phyloP scores from a whole-genome alignment of 495 filamentous ascomycete species.

The Penicillium turbatum region DNA sequence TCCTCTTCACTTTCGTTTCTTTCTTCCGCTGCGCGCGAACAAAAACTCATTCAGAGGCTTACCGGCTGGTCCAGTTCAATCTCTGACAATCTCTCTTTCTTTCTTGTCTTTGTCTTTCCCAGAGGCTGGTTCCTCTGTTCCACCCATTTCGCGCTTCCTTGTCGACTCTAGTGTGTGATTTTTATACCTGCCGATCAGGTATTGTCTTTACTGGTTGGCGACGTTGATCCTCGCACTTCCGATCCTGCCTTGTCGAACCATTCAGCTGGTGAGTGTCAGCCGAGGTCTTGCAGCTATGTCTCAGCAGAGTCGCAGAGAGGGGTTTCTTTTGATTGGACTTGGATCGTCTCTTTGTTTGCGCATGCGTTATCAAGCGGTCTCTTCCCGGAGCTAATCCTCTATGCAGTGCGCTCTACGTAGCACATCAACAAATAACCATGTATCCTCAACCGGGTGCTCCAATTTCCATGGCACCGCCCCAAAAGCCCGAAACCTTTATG shows the following conservation, averaged over 20 bases:
- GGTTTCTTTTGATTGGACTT: conserved; percentile 6
- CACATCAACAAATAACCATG: conserved; percentile 32
- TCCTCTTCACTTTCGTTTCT: conserved; percentile 35
- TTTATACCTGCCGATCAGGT: not conserved
- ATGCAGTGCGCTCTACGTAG: conserved; percentile 5
- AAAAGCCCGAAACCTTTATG: conserved; percentile 98
- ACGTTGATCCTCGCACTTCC: conserved; percentile 7
- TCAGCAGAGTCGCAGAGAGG: not conserved
- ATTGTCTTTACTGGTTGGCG: conserved; percentile 3
- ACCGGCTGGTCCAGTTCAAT: conserved; percentile 44
- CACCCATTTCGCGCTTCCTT: conserved; percentile 19
- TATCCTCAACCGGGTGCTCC: conserved; percentile 50
- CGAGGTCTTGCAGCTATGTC: conserved; percentile 9
- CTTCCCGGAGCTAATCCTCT: conserved; percentile 18
- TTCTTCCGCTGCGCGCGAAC: conserved; percentile 41
- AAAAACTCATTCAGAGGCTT: conserved; percentile 26
- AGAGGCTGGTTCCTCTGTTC: conserved; percentile 41
- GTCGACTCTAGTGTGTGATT: conserved; percentile 2
- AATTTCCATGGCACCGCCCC: conserved; percentile 64
- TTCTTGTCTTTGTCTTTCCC: conserved; percentile 25
- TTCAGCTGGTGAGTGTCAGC: conserved; percentile 9
- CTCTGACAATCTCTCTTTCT: conserved; percentile 32
- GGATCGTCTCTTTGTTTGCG: conserved; percentile 16
- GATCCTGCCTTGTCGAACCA: not conserved
- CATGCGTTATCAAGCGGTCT: conserved; percentile 15